Evolutionary conservation across 176 grass and related monocot species (phyloP), one percentile per base, ranked within the genome.

Genomic region (Carex scoparia): DNA sequence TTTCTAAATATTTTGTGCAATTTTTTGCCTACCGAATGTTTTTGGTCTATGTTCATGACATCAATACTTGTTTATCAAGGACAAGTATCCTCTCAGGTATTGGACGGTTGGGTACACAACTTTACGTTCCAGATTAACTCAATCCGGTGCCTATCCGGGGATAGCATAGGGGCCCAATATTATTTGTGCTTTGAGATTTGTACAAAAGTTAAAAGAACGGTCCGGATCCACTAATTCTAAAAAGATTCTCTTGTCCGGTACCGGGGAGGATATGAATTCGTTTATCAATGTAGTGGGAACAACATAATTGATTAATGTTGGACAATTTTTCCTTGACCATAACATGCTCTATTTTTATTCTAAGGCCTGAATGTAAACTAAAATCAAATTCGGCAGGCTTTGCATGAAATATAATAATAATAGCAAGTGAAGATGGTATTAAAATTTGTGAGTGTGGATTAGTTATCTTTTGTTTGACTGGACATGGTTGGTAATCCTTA

Each of bases 271-370:
- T 40, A 5, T 40, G 38, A 40, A 40, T 40, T 40, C 4, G 4
- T 40, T 40, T 40, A 40, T 66, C 51, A 3, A 28, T 69, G 7
- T 10, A 42, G 5, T 15, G 28, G 8, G 23, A 84, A 70, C 3
- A 63, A 0, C 55, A 75, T 37, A 65, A 46, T 16, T 0, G 7
- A 64, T 79, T 65, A 38, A 65, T 79, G 7, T 78, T 83, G 91
- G 92, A 94, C 82, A n/a, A 85, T 75, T 68, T 63, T 28, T 40
- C 79, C 46, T 73, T 71, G 12, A 78, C 23, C 51, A 12, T 78
- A 32, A 78, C 73, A 33, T 56, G 23, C 23, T 58, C 13, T 58
- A 18, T 35, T 58, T 57, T 79, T 7, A 37, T 58, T 79, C 30
- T 79, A 57, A 33, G 10, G 27, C 49, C 8, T 0, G 57, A 57